Conservation (phyloP, 2,329 filamentous ascomycete genomes). For the Metarhizium anisopliae region DNA sequence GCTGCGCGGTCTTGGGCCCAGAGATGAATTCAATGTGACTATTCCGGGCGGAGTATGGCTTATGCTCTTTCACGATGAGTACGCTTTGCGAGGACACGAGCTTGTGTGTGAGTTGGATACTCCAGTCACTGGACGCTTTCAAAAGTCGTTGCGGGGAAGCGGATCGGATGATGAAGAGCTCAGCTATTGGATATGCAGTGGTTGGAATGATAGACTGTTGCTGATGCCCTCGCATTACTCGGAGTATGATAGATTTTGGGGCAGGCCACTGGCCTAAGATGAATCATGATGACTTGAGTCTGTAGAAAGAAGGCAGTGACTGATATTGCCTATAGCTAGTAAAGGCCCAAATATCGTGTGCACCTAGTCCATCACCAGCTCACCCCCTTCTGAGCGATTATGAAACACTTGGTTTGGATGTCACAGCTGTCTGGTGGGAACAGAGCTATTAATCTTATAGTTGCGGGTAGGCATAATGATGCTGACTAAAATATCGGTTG, state of each 20-base stretch:
- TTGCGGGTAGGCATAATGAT: no score
- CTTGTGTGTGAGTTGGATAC: not conserved
- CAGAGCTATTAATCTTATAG: no score
- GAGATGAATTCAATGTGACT: not conserved
- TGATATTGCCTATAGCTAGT: no score
- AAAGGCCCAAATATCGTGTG: no score
- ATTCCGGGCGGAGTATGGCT: slow-evolving; percentile 1
- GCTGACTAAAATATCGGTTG: no score
- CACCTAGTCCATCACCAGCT: no score
- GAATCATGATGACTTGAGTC: not conserved
- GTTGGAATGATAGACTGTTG: not conserved
- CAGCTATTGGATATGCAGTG: slow-evolving; percentile 1
- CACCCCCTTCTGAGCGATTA: no score
- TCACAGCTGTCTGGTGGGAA: no score
- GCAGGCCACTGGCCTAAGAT: not conserved
- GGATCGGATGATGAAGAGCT: not conserved
- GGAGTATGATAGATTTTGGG: not conserved
- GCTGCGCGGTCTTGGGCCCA: not conserved
- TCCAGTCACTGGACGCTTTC: not conserved
- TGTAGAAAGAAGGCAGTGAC: not conserved
- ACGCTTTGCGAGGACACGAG: not conserved
- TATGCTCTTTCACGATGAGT: not conserved
- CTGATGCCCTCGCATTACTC: not conserved
- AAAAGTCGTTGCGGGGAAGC: not conserved
- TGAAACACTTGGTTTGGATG: no score